Conservation (phyloP, 805 yeast genomes). For the Candida odintsovae region DNA sequence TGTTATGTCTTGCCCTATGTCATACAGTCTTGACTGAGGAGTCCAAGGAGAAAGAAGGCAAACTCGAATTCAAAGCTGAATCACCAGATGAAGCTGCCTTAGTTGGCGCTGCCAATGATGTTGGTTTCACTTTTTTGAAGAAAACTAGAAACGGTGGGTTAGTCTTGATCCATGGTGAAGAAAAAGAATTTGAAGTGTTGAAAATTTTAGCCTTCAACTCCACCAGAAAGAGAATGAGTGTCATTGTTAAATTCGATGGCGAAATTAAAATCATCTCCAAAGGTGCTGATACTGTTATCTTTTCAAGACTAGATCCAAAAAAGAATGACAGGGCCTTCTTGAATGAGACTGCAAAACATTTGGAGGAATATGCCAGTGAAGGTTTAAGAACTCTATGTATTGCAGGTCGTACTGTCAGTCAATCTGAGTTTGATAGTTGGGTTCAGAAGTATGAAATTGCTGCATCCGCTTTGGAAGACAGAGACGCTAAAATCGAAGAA, state of each 20-base stretch:
- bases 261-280: conserved; percentile 64
- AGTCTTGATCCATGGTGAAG: conserved; percentile 60
- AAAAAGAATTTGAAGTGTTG: conserved; percentile 62
- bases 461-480: conserved; percentile 51
- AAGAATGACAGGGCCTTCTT: conserved; percentile 43
- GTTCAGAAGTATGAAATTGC: conserved; percentile 56
- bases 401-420: conserved; percentile 58
- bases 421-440: conserved; percentile 62
- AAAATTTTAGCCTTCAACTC: conserved; percentile 73
- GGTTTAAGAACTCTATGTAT: conserved; percentile 78
- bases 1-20: conserved; percentile 70
- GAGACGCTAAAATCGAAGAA: conserved; percentile 71
- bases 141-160: conserved; percentile 64
- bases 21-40: conserved; percentile 75
- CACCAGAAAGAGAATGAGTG: conserved; percentile 83
- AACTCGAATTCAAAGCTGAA: conserved; percentile 61
- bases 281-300: conserved; percentile 81
- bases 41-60: conserved; percentile 50
- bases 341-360: conserved; percentile 59
- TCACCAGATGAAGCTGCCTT: conserved; percentile 89
- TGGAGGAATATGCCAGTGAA: conserved; percentile 75
- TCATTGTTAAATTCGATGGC: conserved; percentile 58
- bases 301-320: conserved; percentile 46
- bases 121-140: conserved; percentile 65
- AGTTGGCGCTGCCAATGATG: conserved; percentile 73